Base-by-base conservation (phyloP, 129 eudicot genomes). In the Chrysanthemum seticuspe region DNA sequence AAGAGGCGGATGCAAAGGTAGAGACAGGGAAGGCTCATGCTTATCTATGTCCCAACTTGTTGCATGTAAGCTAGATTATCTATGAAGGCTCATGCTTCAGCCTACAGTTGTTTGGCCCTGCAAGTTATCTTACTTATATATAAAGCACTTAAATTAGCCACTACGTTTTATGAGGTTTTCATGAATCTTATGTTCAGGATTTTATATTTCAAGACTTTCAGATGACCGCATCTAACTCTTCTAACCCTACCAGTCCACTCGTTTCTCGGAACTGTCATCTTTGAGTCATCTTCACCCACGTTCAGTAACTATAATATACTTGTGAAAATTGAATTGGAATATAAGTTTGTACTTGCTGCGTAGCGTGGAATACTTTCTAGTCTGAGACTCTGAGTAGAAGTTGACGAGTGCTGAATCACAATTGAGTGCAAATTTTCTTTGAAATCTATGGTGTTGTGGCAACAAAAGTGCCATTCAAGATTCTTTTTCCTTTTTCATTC, bases 11-110 rank as follows among this genome's bases (percentile, higher is more conserved):
- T 70, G 49, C 63, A 56, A 71, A 44, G 65, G 55, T 57, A 36
- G 21, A 19, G 21, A 19, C 21, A 19, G 21, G 21, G 21, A 19
- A 19, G 21, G 21, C 21, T 19, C 21, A 19, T 19, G 54, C 55
- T 57, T 57, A 71, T 71, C 13, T 6, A 18, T 36, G 65, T 29
- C 27, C 66, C 40, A 36, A 55, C 55, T 71, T 40, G 13, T 53
- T 15, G 36, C 54, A 10, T 55, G 65, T 25, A 64, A 74, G 72
- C 16, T 74, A 31, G 72, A 34, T 64, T 62, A 31, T 36, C 62
- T 29, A 34, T 23, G 78, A 16, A 19, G 23, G 9, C 8, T 25
- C 78, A 64, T 52, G 16, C 40, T 27, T 34, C 55, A 40, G 18
- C 47, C 54, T 64, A 52, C 54, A 18, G 65, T 52, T 34, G 65